Conservation (phyloP, 192 early-diverging fungal species). For the Backusella tuberculispora region DNA sequence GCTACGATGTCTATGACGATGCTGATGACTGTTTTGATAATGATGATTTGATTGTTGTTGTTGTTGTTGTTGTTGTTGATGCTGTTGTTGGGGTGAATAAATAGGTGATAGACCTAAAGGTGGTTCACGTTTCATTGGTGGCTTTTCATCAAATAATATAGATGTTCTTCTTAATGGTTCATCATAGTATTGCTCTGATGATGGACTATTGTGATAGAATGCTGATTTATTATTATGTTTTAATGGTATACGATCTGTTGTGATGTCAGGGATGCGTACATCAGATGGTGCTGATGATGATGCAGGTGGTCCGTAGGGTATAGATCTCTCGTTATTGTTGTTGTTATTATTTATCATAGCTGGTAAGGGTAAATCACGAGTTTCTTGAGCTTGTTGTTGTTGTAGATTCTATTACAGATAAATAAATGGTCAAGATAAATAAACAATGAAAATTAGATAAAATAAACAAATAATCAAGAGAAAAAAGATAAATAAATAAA, state of each 20-base stretch:
- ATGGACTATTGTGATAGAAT: constrained; percentile 11
- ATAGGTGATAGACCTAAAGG: not conserved
- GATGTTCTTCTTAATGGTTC: constrained; percentile 29
- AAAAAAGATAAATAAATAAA: not conserved
- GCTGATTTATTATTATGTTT: not conserved
- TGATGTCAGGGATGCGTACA: constrained; percentile 39
- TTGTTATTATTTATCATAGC: not conserved
- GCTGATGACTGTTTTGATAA: not conserved
- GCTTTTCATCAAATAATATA: constrained; percentile 20
- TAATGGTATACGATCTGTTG: constrained; percentile 13
- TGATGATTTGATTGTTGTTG: not conserved
- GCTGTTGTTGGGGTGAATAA: not conserved
- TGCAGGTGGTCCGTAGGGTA: not conserved
- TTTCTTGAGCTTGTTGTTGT: not conserved
- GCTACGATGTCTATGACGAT: not conserved
- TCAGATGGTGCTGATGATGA: constrained; percentile 17
- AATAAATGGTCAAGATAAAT: constrained; percentile 12
- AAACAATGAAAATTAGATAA: constrained; percentile 12
- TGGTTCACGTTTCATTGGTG: not conserved
- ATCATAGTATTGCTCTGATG: not conserved
- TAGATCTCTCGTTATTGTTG: not conserved
- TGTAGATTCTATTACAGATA: constrained; percentile 5
- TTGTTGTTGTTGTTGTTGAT: not conserved
- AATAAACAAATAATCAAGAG: not conserved
- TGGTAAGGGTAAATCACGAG: constrained; percentile 9